phyloP scores from a whole-genome alignment of 495 filamentous ascomycete genomes.

The Podospora bellae-mahoneyi region DNA sequence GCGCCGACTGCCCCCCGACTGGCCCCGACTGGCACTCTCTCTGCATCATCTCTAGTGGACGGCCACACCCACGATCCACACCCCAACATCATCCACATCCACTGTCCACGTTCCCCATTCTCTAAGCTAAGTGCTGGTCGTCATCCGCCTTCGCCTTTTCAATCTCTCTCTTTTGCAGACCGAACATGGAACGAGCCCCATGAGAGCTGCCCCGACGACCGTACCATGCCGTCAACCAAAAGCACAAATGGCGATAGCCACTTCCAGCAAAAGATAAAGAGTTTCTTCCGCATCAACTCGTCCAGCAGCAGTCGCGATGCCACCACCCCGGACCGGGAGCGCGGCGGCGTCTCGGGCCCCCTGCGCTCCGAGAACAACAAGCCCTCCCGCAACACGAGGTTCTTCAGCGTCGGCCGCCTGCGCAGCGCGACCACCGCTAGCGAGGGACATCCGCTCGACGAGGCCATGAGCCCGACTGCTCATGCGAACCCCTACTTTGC shows the following conservation, averaged over 20 bases:
- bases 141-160: slow-evolving; percentile 5
- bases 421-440: slow-evolving; percentile 86
- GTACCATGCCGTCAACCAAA: slow-evolving; percentile 40
- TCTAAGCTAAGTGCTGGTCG: background rate
- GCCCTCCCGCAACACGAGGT: slow-evolving; percentile 55
- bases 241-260: slow-evolving; percentile 53
- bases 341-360: slow-evolving; percentile 32
- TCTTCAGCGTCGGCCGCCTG: slow-evolving; percentile 74
- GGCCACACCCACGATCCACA: slow-evolving; percentile 7
- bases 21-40: slow-evolving; percentile 8
- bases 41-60: background rate
- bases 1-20: slow-evolving; percentile 6
- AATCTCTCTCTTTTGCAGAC: slow-evolving; percentile 14
- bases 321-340: slow-evolving; percentile 35
- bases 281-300: slow-evolving; percentile 93
- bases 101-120: slow-evolving; percentile 12
- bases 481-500: slow-evolving; percentile 96
- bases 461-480: slow-evolving; percentile 85
- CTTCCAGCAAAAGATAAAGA: slow-evolving; percentile 86
- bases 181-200: slow-evolving; percentile 33
- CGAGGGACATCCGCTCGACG: slow-evolving; percentile 87
- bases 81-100: slow-evolving; percentile 9
- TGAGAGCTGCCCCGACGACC: slow-evolving; percentile 24
- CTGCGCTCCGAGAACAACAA: slow-evolving; percentile 24
- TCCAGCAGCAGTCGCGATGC: slow-evolving; percentile 30